A percentile compares a stretch with the other conserved stretches of the same genome.
Evolutionary conservation across 306 rosid species (phyloP).

Genomic region (Prinsepia uniflora): DNA sequence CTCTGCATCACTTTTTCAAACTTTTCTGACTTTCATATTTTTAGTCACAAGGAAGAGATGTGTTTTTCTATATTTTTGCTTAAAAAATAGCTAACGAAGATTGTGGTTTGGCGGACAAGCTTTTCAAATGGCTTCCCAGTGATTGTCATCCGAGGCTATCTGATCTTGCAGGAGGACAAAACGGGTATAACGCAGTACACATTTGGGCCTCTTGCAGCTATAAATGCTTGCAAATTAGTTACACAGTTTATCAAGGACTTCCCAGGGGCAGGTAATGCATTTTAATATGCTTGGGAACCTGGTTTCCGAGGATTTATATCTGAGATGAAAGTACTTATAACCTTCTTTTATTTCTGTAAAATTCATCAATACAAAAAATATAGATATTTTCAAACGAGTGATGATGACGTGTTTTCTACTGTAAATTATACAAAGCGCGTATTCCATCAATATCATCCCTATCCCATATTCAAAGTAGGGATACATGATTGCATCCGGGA

Average conservation of each 20-base stretch:
- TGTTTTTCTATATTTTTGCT: background rate
- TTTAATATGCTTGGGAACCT: background rate
- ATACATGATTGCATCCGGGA: slow-evolving; percentile 18
- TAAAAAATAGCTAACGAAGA: background rate
- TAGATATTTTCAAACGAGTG: background rate
- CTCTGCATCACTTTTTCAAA: background rate
- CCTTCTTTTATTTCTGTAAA: no score
- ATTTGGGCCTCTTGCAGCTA: slow-evolving; percentile 49
- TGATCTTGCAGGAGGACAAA: slow-evolving; percentile 47
- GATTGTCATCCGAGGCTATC: slow-evolving; percentile 47
- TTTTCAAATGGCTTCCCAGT: slow-evolving; percentile 44
- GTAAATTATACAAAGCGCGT: slow-evolving; percentile 23
- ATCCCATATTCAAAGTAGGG: background rate
- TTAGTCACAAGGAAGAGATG: no score
- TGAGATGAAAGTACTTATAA: background rate
- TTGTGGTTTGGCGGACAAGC: slow-evolving; percentile 36
- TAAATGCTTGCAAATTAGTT: slow-evolving; percentile 34
- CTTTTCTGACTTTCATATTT: no score
- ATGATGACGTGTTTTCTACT: background rate
- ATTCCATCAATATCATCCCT: slow-evolving; percentile 19
- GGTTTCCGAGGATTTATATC: background rate
- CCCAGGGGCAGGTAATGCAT: background rate
- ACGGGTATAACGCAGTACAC: slow-evolving; percentile 31
- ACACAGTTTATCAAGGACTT: slow-evolving; percentile 26
- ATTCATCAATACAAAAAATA: no score